phyloP scores from a whole-genome alignment of 768 basidiomycete species.

The Pleurotus ostreatus region DNA sequence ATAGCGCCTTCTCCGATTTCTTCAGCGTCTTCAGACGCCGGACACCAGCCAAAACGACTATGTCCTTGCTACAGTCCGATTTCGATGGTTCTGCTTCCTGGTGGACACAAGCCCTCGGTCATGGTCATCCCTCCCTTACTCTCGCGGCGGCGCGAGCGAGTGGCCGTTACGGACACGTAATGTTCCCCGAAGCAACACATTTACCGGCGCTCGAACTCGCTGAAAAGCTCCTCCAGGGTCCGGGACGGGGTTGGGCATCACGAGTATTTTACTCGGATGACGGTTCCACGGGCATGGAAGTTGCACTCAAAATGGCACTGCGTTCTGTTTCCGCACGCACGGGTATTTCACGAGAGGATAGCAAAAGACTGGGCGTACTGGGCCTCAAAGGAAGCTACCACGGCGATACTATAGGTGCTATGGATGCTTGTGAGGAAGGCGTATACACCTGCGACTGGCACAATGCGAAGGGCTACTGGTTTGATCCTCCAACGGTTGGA shows the following conservation, averaged over 20 bases:
- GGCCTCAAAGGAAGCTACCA: slow-evolving; percentile 94
- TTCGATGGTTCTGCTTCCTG: slow-evolving; percentile 94
- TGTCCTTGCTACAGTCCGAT: slow-evolving; percentile 50
- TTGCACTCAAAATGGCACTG: slow-evolving; percentile 96
- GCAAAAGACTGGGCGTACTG: slow-evolving; percentile 64
- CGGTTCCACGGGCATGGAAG: slow-evolving; percentile 94
- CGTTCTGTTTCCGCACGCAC: slow-evolving; percentile 54
- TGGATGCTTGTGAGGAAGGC: slow-evolving; percentile 92
- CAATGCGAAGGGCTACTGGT: slow-evolving; percentile 86
- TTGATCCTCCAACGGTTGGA: slow-evolving; percentile 80
- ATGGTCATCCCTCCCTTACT: slow-evolving; percentile 70
- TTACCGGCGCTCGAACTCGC: slow-evolving; percentile 81
- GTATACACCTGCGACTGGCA: slow-evolving; percentile 98
- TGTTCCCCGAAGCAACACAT: slow-evolving; percentile 89
- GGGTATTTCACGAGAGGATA: slow-evolving; percentile 25
- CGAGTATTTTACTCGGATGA: slow-evolving; percentile 93
- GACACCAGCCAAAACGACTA: slow-evolving; percentile 10
- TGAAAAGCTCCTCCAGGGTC: slow-evolving; percentile 75
- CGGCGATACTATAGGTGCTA: slow-evolving; percentile 95
- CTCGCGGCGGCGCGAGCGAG: slow-evolving; percentile 87
- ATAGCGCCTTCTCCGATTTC: slow-evolving; percentile 84
- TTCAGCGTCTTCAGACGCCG: slow-evolving; percentile 64
- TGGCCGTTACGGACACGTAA: slow-evolving; percentile 95
- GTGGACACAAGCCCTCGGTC: slow-evolving; percentile 96
- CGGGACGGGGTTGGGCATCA: slow-evolving; percentile 88